Percentiles rank a stretch among this genome's conserved stretches.
Evolutionary conservation across 169 alveolate genomes (phyloP).

Genomic region (Hepatocystis sp.): DNA sequence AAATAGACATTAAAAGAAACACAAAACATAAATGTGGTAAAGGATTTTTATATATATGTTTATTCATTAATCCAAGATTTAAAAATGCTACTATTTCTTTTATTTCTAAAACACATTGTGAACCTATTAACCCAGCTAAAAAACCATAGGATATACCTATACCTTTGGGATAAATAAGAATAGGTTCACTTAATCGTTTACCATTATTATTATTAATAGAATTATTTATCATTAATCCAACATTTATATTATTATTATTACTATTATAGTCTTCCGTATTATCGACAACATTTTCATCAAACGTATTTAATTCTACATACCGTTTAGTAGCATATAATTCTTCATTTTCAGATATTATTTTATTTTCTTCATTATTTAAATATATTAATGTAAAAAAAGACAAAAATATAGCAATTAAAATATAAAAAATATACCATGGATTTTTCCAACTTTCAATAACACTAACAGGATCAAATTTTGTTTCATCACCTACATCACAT

Average conservation of each 20-base stretch:
- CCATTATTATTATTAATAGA: slow-evolving; percentile 10
- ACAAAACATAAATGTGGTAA: slow-evolving; percentile 85
- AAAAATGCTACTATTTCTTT: slow-evolving; percentile 86
- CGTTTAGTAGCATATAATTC: slow-evolving; percentile 78
- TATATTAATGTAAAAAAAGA: slow-evolving; percentile 84
- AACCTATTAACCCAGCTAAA: slow-evolving; percentile 88
- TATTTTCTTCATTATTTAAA: slow-evolving; percentile 82
- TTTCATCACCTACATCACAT: slow-evolving; percentile 58
- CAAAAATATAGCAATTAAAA: slow-evolving; percentile 80
- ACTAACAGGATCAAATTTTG: slow-evolving; percentile 61
- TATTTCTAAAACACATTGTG: slow-evolving; percentile 89
- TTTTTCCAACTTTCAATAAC: slow-evolving; percentile 87
- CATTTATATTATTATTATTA: slow-evolving; percentile 17
- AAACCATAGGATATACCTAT: slow-evolving; percentile 86
- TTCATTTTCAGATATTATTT: slow-evolving; percentile 78
- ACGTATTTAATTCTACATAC: slow-evolving; percentile 76
- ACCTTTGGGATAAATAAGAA: slow-evolving; percentile 77
- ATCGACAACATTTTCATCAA: slow-evolving; percentile 49
- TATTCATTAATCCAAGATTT: slow-evolving; percentile 76
- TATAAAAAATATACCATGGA: slow-evolving; percentile 86
- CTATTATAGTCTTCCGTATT: slow-evolving; percentile 27
- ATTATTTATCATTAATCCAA: slow-evolving; percentile 1
- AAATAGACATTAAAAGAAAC: slow-evolving; percentile 84
- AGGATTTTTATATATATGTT: slow-evolving; percentile 78
- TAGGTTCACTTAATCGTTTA: slow-evolving; percentile 42